Percentiles rank a stretch among this genome's conserved stretches.
These are phyloP conservation scores for Amphirosellinia nigrospora DNA, from an alignment of 495 filamentous ascomycete species.

Conservation along the genomic window DNA sequence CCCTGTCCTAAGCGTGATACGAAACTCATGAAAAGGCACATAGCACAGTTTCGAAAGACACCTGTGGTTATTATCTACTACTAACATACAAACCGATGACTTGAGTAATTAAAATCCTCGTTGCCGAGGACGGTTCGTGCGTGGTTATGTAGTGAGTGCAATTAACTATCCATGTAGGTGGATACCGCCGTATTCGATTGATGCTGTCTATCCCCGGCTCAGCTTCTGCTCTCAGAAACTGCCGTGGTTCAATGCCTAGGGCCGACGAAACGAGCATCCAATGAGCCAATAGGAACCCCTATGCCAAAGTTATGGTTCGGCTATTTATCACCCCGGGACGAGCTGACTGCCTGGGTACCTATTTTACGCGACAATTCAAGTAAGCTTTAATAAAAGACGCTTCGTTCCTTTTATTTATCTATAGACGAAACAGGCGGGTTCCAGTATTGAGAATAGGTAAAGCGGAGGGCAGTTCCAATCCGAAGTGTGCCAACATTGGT, in stretches of 20 bases:
- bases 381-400: background rate
- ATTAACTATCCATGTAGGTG: background rate
- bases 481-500: background rate
- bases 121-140: background rate
- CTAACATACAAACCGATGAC: background rate
- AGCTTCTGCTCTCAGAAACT: slow-evolving; percentile 28
- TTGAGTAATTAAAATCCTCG: background rate
- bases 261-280: slow-evolving; percentile 14
- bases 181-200: background rate
- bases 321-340: slow-evolving; percentile 15
- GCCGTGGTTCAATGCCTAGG: slow-evolving; percentile 32
- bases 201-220: slow-evolving; percentile 14
- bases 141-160: background rate
- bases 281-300: slow-evolving; percentile 2
- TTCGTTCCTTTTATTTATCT: background rate
- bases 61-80: background rate
- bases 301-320: slow-evolving; percentile 15
- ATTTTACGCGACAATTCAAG: slow-evolving; percentile 2
- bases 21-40: background rate
- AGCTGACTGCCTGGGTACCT: background rate
- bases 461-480: background rate
- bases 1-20: too few species aligned
- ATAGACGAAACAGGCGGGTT: background rate
- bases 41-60: background rate
- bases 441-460: background rate